phyloP scores from a whole-genome alignment of 2,329 filamentous ascomycete genomes.

The Xylaria sp. region DNA sequence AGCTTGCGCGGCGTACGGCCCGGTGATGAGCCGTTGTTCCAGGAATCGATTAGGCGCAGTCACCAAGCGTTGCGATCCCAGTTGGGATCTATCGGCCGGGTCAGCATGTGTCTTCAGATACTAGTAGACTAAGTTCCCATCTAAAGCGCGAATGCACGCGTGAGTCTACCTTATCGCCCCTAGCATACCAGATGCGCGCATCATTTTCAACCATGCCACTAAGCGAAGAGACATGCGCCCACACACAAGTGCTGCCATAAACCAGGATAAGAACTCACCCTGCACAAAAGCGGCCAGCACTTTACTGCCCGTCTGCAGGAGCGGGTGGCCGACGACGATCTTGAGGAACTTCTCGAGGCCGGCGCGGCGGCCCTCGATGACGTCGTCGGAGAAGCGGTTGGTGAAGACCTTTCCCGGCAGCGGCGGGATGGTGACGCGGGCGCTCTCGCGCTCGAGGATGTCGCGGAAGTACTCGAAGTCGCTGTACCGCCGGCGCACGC shows the following conservation, averaged over 20 bases:
- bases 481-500: constrained; percentile 92
- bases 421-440: constrained; percentile 93
- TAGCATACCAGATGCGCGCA: background rate
- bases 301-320: constrained; percentile 97
- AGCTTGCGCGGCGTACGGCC: constrained; percentile 56
- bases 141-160: background rate
- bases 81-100: constrained; percentile 71
- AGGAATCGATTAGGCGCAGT: constrained; percentile 55
- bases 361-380: constrained; percentile 93
- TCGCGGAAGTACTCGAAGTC: constrained; percentile 99
- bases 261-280: too few species aligned
- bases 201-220: background rate
- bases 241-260: too few species aligned
- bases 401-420: constrained; percentile 98
- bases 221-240: too few species aligned
- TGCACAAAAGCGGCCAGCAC: constrained; percentile 97
- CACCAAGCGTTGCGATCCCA: constrained; percentile 94
- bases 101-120: constrained; percentile 14
- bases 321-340: constrained; percentile 96
- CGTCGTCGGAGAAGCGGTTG: constrained; percentile 97
- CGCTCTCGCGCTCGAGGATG: constrained; percentile 94
- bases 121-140: background rate
- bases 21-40: constrained; percentile 42
- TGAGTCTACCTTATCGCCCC: background rate
- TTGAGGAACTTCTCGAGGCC: constrained; percentile 95